Evolutionary conservation across 2,329 filamentous ascomycete genomes (phyloP), one percentile per base, ranked within the genome.

Genomic region (Diaporthe sp.): DNA sequence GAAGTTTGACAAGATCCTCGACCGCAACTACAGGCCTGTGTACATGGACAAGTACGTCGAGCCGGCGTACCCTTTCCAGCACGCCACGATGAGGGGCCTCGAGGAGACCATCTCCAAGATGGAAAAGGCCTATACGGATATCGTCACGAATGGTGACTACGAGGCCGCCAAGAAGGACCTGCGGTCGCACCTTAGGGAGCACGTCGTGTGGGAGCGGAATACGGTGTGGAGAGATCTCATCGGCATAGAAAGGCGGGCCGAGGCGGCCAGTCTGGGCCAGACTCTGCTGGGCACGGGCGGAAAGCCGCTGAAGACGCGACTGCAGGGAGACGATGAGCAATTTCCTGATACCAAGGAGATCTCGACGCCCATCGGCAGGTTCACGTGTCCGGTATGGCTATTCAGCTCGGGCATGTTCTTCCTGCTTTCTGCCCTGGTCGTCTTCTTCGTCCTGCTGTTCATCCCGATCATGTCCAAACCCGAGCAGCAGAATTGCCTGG

Each of bases 151-250:
- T 57, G 95, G 95, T 42, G 95, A 99, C 81, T 85, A 94, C 4
- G 88, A 90, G 8, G 86, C 94, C 17, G 96, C 97, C 6, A 94
- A 92, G 80, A 93, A 94, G 79, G 97, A 98, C 82, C 88, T 99
- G 75, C 91, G 97, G 72, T 91, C 98, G 42, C 96, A 99, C 82
- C 89, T 99, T 37, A 90, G 97, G 75, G 97, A 99, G 85, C 97
- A 99, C 83, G 96, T 99, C 28, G 96, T 98, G 0, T 99, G 97
- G 97, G 97, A 99, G 84, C 91, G 97, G 75, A 99, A 99, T 82
- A 99, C 97, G 0, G 97, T 99, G 25, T 99, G 97, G 97, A 90
- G 97, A 85, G 97, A 99, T 80, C 97, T 99, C 91, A 99, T 99
- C 82, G 97, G 96, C 72, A 96, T 99, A 79, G 97, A 99, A 86